These are phyloP conservation scores for Fusarium albosuccineum DNA, from an alignment of 2,329 filamentous ascomycete genomes.

Conservation along the genomic window DNA sequence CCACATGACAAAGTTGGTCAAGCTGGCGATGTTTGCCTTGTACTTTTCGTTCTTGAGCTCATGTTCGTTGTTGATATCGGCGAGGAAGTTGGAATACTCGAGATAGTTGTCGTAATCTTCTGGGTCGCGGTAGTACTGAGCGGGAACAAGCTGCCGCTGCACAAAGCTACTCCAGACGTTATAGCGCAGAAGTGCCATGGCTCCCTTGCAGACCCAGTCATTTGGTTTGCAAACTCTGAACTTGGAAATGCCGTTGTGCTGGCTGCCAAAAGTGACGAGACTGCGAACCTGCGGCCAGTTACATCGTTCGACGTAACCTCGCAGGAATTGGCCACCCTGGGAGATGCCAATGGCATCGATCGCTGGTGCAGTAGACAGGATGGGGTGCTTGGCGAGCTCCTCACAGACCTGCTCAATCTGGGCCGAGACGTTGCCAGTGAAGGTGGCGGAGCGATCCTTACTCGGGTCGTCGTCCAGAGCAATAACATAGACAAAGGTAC, in stretches of 20 bases:
- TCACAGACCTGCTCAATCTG: slow-evolving; percentile 84
- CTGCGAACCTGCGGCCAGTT: slow-evolving; percentile 80
- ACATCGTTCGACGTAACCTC: slow-evolving; percentile 90
- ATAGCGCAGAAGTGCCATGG: slow-evolving; percentile 80
- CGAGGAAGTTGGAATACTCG: slow-evolving; percentile 85
- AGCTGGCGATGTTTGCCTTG: slow-evolving; percentile 72
- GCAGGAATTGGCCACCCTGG: slow-evolving; percentile 96
- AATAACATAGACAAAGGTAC: slow-evolving; percentile 86
- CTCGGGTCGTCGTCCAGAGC: slow-evolving; percentile 74
- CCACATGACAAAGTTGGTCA: slow-evolving; percentile 89
- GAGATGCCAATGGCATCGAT: slow-evolving; percentile 95
- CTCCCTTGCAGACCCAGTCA: slow-evolving; percentile 86
- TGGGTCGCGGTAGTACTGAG: slow-evolving; percentile 91
- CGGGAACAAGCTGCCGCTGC: slow-evolving; percentile 85
- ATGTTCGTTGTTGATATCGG: slow-evolving; percentile 97
- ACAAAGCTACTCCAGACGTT: slow-evolving; percentile 86
- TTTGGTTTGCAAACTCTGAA: slow-evolving; percentile 79
- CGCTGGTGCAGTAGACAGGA: slow-evolving; percentile 84
- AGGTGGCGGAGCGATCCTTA: slow-evolving; percentile 84
- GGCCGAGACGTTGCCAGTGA: slow-evolving; percentile 87
- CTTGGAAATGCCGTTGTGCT: slow-evolving; percentile 91
- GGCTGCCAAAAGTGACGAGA: slow-evolving; percentile 88
- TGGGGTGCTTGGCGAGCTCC: slow-evolving; percentile 80
- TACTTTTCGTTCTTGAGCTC: slow-evolving; percentile 79
- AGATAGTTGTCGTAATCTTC: slow-evolving; percentile 76